These are phyloP conservation scores for Leccinum ponderosum DNA, from an alignment of 1,284 basidiomycete species.

Conservation along the genomic window DNA sequence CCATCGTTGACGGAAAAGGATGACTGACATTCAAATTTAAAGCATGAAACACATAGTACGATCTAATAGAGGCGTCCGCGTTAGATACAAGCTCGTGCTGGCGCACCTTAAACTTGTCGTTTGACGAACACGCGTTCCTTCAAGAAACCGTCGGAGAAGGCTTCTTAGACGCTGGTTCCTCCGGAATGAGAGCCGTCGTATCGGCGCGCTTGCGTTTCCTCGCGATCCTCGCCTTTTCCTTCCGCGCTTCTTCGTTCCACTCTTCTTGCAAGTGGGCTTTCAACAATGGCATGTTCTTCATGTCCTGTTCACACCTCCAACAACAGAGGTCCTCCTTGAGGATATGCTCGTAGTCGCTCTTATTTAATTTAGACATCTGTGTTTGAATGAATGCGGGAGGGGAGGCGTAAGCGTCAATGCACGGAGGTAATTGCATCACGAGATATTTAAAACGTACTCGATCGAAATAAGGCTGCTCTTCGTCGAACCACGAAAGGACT, in stretches of 20 bases:
- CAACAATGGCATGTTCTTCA: constrained; percentile 76
- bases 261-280: constrained; percentile 73
- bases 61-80: neutral
- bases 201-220: constrained; percentile 38
- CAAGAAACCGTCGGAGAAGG: constrained; percentile 7
- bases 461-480: constrained; percentile 51
- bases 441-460: constrained; percentile 40
- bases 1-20: too few relatives aligned
- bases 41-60: neutral
- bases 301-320: constrained; percentile 60
- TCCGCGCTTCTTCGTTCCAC: constrained; percentile 48
- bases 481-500: constrained; percentile 75
- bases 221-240: constrained; percentile 38
- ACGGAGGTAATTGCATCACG: neutral
- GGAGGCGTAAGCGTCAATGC: neutral
- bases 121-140: neutral
- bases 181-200: neutral
- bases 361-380: constrained; percentile 55
- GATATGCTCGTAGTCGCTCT: constrained; percentile 58
- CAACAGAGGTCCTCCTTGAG: constrained; percentile 71
- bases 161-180: constrained; percentile 18
- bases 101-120: neutral
- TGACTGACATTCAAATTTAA: too few relatives aligned
- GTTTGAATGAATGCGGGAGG: neutral
- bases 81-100: neutral